phyloP scores from a whole-genome alignment of 768 basidiomycete genomes.

The Suillus clintonianus region DNA sequence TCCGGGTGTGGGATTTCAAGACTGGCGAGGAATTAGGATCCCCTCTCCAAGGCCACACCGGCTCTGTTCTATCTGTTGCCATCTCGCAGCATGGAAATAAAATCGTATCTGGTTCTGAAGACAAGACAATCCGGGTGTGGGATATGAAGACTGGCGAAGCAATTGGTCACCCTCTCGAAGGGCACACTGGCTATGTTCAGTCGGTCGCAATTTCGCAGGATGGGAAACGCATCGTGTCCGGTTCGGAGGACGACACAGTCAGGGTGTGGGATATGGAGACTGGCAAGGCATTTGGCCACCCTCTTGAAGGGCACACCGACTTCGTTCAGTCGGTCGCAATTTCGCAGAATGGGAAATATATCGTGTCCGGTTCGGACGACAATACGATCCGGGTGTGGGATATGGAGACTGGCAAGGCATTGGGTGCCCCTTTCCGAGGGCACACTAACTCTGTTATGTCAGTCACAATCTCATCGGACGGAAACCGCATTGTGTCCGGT shows the following conservation, averaged over 20 bases:
- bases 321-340: neutral
- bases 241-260: conserved; percentile 7
- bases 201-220: conserved; percentile 1
- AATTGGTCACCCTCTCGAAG: neutral
- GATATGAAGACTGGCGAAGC: neutral
- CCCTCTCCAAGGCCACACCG: neutral
- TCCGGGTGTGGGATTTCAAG: conserved; percentile 11
- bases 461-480: neutral
- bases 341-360: neutral
- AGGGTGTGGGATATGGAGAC: conserved; percentile 18
- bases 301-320: conserved; percentile 5
- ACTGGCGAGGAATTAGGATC: neutral
- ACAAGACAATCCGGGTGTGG: neutral
- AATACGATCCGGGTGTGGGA: conserved; percentile 11
- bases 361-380: neutral
- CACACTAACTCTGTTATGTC: neutral
- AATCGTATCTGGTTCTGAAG: neutral
- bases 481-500: conserved; percentile 1
- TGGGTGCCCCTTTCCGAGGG: neutral
- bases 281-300: conserved; percentile 15
- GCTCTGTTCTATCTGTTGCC: neutral
- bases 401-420: neutral
- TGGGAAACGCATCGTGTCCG: conserved; percentile 4
- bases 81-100: neutral
- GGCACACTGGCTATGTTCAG: neutral